Percentiles rank a stretch among this genome's conserved stretches.
Conservation (phyloP, 2,329 filamentous ascomycete genomes). For the Fusarium compactum region DNA sequence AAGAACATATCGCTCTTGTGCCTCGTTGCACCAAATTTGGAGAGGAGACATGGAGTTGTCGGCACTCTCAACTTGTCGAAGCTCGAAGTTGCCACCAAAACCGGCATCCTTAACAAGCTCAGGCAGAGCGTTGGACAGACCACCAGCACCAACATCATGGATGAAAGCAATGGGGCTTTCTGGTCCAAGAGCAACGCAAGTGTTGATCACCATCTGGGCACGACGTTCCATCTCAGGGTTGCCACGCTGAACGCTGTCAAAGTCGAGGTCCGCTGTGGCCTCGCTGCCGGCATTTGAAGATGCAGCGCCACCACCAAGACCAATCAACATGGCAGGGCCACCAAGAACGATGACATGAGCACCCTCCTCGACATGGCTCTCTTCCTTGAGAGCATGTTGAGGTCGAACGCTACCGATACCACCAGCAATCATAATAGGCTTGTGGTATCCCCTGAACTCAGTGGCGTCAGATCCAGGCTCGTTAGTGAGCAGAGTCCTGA, state of each 20-base stretch:
- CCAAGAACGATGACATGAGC: conserved; percentile 93
- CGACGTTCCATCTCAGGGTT: conserved; percentile 97
- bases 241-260: conserved; percentile 95
- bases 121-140: conserved; percentile 77
- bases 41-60: conserved; percentile 94
- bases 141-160: conserved; percentile 96
- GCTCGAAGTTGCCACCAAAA: conserved; percentile 89
- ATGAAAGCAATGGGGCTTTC: conserved; percentile 96
- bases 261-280: conserved; percentile 91
- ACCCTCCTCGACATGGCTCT: conserved; percentile 82
- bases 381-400: conserved; percentile 88
- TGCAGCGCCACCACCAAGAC: conserved; percentile 92
- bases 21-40: conserved; percentile 96
- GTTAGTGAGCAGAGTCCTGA: conserved; percentile 83
- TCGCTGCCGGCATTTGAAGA: conserved; percentile 91
- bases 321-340: conserved; percentile 97
- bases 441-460: conserved; percentile 92
- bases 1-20: conserved; percentile 95
- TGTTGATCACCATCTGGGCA: conserved; percentile 98
- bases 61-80: conserved; percentile 92
- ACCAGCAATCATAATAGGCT: conserved; percentile 98
- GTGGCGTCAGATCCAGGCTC: conserved; percentile 62
- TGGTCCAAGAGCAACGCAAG: conserved; percentile 85
- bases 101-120: conserved; percentile 91
- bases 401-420: conserved; percentile 93